Evolutionary conservation across 2,329 filamentous ascomycete genomes (phyloP).

Genomic region (Talaromyces albobiverticillius): DNA sequence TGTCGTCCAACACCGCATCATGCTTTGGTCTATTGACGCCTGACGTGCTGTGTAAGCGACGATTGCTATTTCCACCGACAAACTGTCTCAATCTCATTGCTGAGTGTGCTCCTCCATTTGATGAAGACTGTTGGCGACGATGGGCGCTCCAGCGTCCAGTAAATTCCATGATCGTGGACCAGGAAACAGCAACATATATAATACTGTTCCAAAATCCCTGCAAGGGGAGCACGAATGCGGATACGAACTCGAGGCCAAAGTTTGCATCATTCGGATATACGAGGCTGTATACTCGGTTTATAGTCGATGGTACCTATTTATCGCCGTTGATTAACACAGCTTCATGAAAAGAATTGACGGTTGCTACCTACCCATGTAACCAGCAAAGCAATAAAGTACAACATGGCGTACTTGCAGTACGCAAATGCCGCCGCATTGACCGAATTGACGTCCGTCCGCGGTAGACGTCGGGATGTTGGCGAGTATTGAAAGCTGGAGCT

Average conservation of each 20-base stretch:
- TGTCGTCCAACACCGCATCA: not conserved
- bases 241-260: conserved; percentile 64
- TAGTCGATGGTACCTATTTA: conserved; percentile 62
- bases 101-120: not conserved
- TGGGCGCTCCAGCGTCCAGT: not conserved
- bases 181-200: conserved; percentile 71
- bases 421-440: conserved; percentile 37
- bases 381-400: conserved; percentile 41
- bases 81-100: not conserved
- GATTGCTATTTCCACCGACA: not conserved
- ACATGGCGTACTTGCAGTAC: conserved; percentile 38
- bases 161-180: conserved; percentile 56
- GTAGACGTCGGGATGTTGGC: not conserved
- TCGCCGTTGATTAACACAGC: not conserved
- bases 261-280: conserved; percentile 53
- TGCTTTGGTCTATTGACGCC: not conserved
- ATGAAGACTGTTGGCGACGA: not conserved
- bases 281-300: conserved; percentile 72
- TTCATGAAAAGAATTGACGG: not conserved
- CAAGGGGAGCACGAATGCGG: conserved; percentile 71
- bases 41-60: not conserved
- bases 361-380: conserved; percentile 37
- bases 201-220: conserved; percentile 83
- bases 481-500: conserved; percentile 1
- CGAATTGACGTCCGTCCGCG: conserved; percentile 10